Base-by-base conservation (phyloP, 2,329 filamentous ascomycete genomes). In the Mollisia scopiformis region DNA sequence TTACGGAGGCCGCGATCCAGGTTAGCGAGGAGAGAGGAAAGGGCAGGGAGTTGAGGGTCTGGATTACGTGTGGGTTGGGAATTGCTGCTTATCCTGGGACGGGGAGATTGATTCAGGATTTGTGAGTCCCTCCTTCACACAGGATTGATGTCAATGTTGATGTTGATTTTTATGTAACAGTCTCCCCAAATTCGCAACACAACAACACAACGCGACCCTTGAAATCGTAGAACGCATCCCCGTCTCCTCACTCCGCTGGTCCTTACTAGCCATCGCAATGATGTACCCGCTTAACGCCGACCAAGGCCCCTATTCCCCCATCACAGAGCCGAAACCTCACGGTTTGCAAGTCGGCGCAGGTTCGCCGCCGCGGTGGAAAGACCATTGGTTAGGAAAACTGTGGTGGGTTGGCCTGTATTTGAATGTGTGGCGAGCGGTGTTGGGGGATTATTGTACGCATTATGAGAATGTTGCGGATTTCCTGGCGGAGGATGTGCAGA, bases 381-480 rank as follows among this genome's bases (percentile, higher is more conserved):
- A 47, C 2, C 58, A 41, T 4, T 70, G 62, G 62, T 23, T 66
- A 21, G 25, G 25, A 4, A 53, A 11, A 2, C 61, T 68, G 21
- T 65, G 67, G 5, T 57, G 57, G 2, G 68, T 79, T 46, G 76
- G 75, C 13, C 69, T 61, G 55, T 62, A 55, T n/a, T 16, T 69
- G 7, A 57, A 67, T 33, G 8, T 77, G 28, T 57, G 70, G n/a
- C 57, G 66, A 6, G 63, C 61, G 1, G 71, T 72, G 58, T 72
- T 76, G 59, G 63, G 65, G 8, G 31, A 58, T 31, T 77, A 78
- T 68, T 53, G 61, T 16, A 77, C 74, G 2, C 76, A 73, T 13
- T 71, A 78, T 10, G 77, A 79, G 62, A 72, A 76, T 58, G 74
- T 75, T 59, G 77, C 77, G 2, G 77, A 78, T n/a, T 76, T 79